These are phyloP conservation scores for Fusarium xylarioides DNA, from an alignment of 2,329 filamentous ascomycete species.

Conservation along the genomic window DNA sequence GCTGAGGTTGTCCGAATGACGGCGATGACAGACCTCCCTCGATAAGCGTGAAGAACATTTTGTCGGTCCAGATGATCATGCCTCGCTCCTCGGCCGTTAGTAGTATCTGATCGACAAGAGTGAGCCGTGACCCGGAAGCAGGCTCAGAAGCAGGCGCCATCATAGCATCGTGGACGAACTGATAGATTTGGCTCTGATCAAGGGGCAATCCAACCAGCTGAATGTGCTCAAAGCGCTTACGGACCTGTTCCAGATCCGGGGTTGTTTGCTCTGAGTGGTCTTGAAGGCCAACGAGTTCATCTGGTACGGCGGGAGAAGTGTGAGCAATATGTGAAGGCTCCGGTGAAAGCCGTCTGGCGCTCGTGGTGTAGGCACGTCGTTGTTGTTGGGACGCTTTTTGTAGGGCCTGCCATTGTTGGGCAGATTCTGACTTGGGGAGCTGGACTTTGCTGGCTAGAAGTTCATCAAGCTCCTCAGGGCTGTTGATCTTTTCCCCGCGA, in stretches of 20 bases:
- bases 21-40: slow-evolving; percentile 50
- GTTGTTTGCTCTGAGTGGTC: not conserved
- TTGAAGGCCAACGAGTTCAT: not conserved
- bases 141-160: slow-evolving; percentile 31
- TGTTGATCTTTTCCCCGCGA: slow-evolving; percentile 36
- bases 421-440: slow-evolving; percentile 43
- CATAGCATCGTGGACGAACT: slow-evolving; percentile 53
- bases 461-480: slow-evolving; percentile 43
- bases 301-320: not conserved
- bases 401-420: slow-evolving; percentile 49
- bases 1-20: slow-evolving; percentile 41
- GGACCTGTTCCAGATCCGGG: slow-evolving; percentile 34
- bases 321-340: not conserved
- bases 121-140: slow-evolving; percentile 44
- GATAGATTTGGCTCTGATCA: slow-evolving; percentile 47
- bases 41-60: slow-evolving; percentile 60
- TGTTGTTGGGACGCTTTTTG: slow-evolving; percentile 48
- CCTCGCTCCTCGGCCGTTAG: slow-evolving; percentile 57
- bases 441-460: slow-evolving; percentile 48
- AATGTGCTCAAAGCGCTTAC: slow-evolving; percentile 50
- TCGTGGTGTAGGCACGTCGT: slow-evolving; percentile 48
- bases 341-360: slow-evolving; percentile 37
- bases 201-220: slow-evolving; percentile 50
- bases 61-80: slow-evolving; percentile 53
- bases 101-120: slow-evolving; percentile 55